Percentiles rank a stretch among this genome's conserved stretches.
These are phyloP conservation scores for Neonothopanus nambi DNA, from an alignment of 1,284 basidiomycete species.

Conservation along the genomic window DNA sequence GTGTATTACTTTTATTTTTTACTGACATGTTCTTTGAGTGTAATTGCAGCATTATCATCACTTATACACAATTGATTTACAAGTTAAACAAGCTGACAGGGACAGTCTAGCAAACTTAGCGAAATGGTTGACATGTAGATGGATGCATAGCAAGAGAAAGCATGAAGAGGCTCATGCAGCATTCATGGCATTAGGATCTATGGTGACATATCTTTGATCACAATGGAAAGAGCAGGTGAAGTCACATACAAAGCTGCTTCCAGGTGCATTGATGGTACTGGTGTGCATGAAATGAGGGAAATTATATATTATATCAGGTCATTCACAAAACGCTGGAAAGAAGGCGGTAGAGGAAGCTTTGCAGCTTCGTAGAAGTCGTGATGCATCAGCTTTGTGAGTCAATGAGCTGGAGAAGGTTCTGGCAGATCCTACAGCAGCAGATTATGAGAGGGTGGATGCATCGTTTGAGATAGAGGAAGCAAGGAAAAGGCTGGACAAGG, in stretches of 20 bases:
- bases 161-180: constrained; percentile 11
- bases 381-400: not conserved
- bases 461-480: not conserved
- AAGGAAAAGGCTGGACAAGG: not conserved
- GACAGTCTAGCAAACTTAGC: constrained; percentile 14
- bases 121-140: constrained; percentile 18
- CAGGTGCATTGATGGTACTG: no score
- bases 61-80: constrained; percentile 24
- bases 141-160: constrained; percentile 16
- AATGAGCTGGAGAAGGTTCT: not conserved
- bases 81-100: constrained; percentile 21
- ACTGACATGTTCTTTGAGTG: not conserved
- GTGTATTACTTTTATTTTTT: constrained; percentile 7
- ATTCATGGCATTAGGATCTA: not conserved
- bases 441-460: not conserved
- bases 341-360: not conserved
- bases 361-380: not conserved
- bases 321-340: not conserved
- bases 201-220: constrained; percentile 5
- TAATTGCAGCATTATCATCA: constrained; percentile 21
- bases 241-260: no score
- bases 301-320: no score
- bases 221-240: no score
- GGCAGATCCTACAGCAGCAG: not conserved
- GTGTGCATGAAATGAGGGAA: no score